phyloP scores from a whole-genome alignment of 1,284 basidiomycete species.

The Filobasidium uniguttulatum region DNA sequence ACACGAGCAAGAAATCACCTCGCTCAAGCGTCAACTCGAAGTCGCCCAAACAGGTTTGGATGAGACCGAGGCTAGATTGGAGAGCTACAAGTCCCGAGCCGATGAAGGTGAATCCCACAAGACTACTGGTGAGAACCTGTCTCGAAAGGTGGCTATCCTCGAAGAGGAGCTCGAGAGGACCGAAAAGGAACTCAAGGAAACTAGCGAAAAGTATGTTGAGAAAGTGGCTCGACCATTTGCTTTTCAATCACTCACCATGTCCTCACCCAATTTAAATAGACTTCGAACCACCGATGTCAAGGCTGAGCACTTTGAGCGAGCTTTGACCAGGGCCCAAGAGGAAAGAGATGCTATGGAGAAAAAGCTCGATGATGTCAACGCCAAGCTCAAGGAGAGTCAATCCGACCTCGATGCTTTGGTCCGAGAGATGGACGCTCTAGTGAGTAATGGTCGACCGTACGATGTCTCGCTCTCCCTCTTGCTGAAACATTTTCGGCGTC shows the following conservation, averaged over 20 bases:
- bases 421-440: constrained; percentile 13
- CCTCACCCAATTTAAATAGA: constrained; percentile 40
- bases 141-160: constrained; percentile 76
- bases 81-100: constrained; percentile 53
- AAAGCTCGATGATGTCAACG: constrained; percentile 55
- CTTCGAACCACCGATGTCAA: constrained; percentile 96
- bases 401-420: constrained; percentile 11
- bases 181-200: constrained; percentile 95
- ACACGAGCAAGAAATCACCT: constrained; percentile 79
- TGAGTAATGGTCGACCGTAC: neutral
- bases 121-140: constrained; percentile 60
- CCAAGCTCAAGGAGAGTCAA: constrained; percentile 13
- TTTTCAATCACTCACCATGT: constrained; percentile 12
- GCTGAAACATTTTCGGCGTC: no score
- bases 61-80: constrained; percentile 59
- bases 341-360: constrained; percentile 90
- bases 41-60: constrained; percentile 44
- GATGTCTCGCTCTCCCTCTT: no score
- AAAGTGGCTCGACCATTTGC: neutral
- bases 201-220: constrained; percentile 76
- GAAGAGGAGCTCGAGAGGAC: constrained; percentile 92
- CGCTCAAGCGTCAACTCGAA: constrained; percentile 62
- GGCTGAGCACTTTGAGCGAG: constrained; percentile 95
- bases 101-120: constrained; percentile 63
- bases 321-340: constrained; percentile 71